Evolutionary conservation across 2,329 filamentous ascomycete species (phyloP).

Genomic region (Clarireedia paspali): DNA sequence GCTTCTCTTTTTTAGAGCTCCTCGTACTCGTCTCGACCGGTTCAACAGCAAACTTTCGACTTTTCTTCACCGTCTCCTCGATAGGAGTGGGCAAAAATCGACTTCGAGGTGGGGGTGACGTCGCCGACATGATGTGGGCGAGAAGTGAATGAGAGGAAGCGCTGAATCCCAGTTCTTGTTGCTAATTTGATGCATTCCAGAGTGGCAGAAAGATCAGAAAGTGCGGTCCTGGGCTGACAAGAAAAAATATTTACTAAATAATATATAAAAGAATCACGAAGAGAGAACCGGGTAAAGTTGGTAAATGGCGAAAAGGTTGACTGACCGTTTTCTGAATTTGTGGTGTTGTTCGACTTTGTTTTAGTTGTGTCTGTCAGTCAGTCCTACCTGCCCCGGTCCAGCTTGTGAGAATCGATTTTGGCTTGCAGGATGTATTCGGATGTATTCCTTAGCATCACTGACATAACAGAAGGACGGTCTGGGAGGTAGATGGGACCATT

Average conservation of each 20-base stretch:
- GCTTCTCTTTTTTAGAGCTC: slow-evolving; percentile 30
- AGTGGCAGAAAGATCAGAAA: background rate
- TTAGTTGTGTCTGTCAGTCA: no score
- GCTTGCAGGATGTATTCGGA: no score
- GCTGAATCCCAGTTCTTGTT: slow-evolving; percentile 5
- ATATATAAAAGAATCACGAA: background rate
- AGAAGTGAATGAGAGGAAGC: slow-evolving; percentile 3
- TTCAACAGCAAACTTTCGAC: slow-evolving; percentile 33
- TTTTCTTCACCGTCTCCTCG: slow-evolving; percentile 30
- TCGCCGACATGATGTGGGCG: slow-evolving; percentile 21
- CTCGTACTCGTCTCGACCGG: slow-evolving; percentile 37
- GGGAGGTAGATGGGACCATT: no score
- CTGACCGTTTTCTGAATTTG: no score
- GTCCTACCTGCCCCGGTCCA: no score
- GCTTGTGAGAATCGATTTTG: no score
- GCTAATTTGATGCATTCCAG: slow-evolving; percentile 12
- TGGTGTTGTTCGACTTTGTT: no score
- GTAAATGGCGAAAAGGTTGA: no score
- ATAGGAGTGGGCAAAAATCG: slow-evolving; percentile 29
- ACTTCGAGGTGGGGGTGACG: slow-evolving; percentile 23
- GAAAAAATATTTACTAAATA: background rate
- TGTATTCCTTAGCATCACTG: no score
- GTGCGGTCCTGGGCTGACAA: background rate
- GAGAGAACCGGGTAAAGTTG: no score
- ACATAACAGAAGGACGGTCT: no score